phyloP scores from a whole-genome alignment of 306 rosid genomes.

The Corylus americana region DNA sequence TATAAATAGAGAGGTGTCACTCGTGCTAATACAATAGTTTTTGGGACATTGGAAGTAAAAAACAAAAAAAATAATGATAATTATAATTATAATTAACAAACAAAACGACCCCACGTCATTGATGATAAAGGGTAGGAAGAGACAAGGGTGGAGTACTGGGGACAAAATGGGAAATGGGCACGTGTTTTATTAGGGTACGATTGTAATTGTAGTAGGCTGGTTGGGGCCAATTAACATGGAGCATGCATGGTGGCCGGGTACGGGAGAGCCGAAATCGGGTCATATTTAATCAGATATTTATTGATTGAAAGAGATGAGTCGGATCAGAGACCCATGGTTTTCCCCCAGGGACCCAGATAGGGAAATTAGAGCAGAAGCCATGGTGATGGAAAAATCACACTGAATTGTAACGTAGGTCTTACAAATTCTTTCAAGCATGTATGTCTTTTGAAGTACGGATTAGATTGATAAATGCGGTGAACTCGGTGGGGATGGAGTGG shows the following conservation, averaged over 20 bases:
- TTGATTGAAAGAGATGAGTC: neutral
- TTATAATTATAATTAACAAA: neutral
- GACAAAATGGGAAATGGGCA: slow-evolving; percentile 19
- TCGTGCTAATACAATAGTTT: too few relatives aligned
- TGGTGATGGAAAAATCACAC: neutral
- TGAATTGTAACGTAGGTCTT: neutral
- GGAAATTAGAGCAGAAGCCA: neutral
- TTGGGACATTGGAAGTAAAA: neutral
- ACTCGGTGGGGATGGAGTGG: too few relatives aligned
- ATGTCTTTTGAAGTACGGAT: neutral
- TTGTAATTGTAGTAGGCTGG: too few relatives aligned
- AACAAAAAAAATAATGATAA: too few relatives aligned
- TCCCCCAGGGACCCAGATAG: neutral
- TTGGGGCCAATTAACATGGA: slow-evolving; percentile 1
- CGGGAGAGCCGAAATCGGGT: neutral
- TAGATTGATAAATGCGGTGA: neutral
- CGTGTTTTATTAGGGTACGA: neutral
- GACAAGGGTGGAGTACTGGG: slow-evolving; percentile 6
- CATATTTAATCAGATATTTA: neutral
- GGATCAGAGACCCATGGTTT: neutral
- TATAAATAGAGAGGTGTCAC: slow-evolving; percentile 22
- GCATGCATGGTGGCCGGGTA: neutral
- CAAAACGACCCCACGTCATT: slow-evolving; percentile 36
- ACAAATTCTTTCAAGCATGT: neutral
- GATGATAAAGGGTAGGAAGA: slow-evolving; percentile 1